These are phyloP conservation scores for Petunia secreta DNA, from an alignment of 257 asterid genomes.

Conservation along the genomic window DNA sequence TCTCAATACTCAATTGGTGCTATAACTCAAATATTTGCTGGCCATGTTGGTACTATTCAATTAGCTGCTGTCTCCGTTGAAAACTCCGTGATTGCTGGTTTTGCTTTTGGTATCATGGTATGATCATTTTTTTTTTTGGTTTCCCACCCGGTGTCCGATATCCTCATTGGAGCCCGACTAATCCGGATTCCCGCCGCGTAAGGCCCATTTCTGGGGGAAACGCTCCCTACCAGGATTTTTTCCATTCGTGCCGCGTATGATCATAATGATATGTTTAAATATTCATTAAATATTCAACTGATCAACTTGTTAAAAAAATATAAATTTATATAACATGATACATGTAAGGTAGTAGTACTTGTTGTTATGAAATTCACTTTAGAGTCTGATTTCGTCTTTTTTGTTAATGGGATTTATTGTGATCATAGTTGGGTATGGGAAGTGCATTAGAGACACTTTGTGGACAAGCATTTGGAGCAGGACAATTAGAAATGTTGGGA, in stretches of 20 bases:
- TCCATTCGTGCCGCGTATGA: too few species aligned
- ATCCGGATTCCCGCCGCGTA: too few species aligned
- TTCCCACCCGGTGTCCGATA: too few species aligned
- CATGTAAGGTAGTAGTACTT: too few species aligned
- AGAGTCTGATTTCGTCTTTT: background rate
- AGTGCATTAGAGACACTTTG: constrained; percentile 67
- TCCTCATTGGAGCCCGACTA: too few species aligned
- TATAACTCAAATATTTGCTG: constrained; percentile 30
- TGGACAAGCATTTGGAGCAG: constrained; percentile 70
- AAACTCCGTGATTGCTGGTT: constrained; percentile 29
- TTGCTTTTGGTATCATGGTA: constrained; percentile 34
- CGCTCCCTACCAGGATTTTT: too few species aligned
- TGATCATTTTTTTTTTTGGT: background rate
- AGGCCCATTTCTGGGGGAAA: too few species aligned
- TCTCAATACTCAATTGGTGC: constrained; percentile 31
- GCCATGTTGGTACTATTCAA: constrained; percentile 32
- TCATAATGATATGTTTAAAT: too few species aligned
- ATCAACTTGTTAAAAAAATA: too few species aligned
- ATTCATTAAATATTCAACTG: too few species aligned
- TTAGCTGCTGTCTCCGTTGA: constrained; percentile 33
- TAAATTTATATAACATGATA: too few species aligned
- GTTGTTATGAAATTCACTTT: background rate
- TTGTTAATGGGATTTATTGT: background rate
- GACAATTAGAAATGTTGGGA: constrained; percentile 56
- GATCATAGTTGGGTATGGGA: constrained; percentile 54